Evolutionary conservation across 441 rosid species (phyloP).

Genomic region (Aquilaria agallochum): DNA sequence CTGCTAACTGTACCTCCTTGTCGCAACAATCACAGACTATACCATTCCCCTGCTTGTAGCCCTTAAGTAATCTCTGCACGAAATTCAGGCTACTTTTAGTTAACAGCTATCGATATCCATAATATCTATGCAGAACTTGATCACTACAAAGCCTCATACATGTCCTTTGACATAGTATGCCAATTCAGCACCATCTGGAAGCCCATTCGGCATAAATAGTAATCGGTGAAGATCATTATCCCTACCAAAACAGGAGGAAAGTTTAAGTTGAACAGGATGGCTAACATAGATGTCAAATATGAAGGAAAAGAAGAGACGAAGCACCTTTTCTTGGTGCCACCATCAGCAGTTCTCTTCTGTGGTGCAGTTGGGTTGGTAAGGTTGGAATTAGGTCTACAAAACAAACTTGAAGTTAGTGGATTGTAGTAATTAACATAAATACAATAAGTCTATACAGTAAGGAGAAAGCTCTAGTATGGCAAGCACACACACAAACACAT

Average conservation of each 20-base stretch:
- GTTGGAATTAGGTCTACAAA: conserved; percentile 45
- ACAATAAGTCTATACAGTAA: background rate
- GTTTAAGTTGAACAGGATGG: conserved; percentile 5
- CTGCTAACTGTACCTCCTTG: conserved; percentile 51
- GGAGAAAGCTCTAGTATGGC: too few relatives aligned
- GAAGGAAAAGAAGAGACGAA: conserved; percentile 8
- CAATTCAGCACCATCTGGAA: conserved; percentile 88
- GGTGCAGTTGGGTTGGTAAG: conserved; percentile 26
- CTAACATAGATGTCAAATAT: background rate
- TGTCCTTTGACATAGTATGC: conserved; percentile 85
- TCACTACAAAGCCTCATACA: conserved; percentile 35
- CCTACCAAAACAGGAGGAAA: conserved; percentile 32
- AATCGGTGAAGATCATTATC: conserved; percentile 91
- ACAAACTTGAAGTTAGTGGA: conserved; percentile 12
- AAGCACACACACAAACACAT: too few relatives aligned
- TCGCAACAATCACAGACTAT: conserved; percentile 79
- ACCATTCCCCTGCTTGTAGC: conserved; percentile 88
- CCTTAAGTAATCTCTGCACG: conserved; percentile 60
- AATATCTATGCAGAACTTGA: conserved; percentile 3
- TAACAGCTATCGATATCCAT: background rate
- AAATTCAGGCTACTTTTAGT: background rate
- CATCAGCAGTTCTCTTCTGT: conserved; percentile 63
- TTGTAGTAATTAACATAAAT: background rate
- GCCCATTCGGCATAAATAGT: conserved; percentile 88
- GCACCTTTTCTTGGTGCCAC: conserved; percentile 72